Evolutionary conservation across 352 stramenopile species (phyloP).

Genomic region (Pythium vanterpoolii): DNA sequence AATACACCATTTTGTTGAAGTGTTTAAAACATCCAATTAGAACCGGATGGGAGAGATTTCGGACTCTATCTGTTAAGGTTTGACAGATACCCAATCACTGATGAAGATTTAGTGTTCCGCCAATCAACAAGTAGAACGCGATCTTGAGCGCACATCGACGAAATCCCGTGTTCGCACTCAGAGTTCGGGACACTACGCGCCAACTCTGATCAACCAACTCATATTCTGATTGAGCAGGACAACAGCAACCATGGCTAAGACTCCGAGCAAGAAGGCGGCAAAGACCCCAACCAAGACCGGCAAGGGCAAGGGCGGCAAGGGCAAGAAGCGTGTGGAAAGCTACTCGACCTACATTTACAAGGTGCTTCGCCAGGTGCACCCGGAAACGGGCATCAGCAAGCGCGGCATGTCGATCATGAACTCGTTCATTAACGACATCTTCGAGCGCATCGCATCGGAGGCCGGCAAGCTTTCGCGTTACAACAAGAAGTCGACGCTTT

Average conservation of each 20-base stretch:
- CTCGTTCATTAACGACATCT: conserved; percentile 99
- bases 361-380: conserved; percentile 94
- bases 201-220: conserved; percentile 96
- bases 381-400: conserved; percentile 96
- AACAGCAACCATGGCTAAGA: conserved; percentile 90
- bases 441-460: conserved; percentile 97
- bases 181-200: conserved; percentile 42
- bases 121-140: conserved; percentile 4
- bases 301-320: conserved; percentile 80
- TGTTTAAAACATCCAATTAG: conserved; percentile 20
- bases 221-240: conserved; percentile 92
- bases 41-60: background rate
- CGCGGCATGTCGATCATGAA: conserved; percentile 99
- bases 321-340: conserved; percentile 86
- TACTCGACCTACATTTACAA: conserved; percentile 94
- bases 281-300: conserved; percentile 76
- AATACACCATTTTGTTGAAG: background rate
- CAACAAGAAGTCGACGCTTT: conserved; percentile 99
- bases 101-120: background rate
- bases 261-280: conserved; percentile 92
- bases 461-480: conserved; percentile 95
- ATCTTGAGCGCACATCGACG: conserved; percentile 9
- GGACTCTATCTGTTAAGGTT: background rate
- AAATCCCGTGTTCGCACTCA: background rate
- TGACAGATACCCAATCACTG: background rate